Percentiles rank a stretch among this genome's conserved stretches.
Evolutionary conservation across 352 stramenopile species (phyloP).

Genomic region (Vaucheria bursata): DNA sequence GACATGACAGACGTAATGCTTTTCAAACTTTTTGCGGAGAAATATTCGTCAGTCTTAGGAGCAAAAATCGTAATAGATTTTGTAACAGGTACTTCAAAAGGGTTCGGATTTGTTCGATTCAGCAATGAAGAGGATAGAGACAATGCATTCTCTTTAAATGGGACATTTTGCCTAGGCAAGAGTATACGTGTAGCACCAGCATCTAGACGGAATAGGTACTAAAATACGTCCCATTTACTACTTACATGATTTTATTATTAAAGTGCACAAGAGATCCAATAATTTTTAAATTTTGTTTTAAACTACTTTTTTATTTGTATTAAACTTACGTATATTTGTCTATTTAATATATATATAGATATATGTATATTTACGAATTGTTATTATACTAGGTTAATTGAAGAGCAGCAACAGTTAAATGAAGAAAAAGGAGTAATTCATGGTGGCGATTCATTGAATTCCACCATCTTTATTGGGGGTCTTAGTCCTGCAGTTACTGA

Average conservation of each 20-base stretch:
- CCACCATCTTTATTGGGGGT: constrained; percentile 79
- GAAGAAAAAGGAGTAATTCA: constrained; percentile 49
- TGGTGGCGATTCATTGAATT: constrained; percentile 55
- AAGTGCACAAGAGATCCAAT: neutral
- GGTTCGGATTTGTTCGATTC: constrained; percentile 82
- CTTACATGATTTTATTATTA: neutral
- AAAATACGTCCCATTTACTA: constrained; percentile 40
- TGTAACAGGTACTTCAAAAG: constrained; percentile 71
- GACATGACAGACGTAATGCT: constrained; percentile 76
- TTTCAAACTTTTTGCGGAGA: constrained; percentile 64
- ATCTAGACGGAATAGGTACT: constrained; percentile 65
- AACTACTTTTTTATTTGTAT: neutral
- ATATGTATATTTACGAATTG: neutral
- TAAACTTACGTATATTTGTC: neutral
- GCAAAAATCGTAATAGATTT: constrained; percentile 79
- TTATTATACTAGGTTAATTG: neutral
- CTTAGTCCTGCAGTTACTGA: constrained; percentile 69
- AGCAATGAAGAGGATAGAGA: constrained; percentile 71
- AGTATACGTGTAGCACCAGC: constrained; percentile 76
- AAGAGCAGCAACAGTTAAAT: constrained; percentile 49
- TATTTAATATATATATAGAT: neutral
- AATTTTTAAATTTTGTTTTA: neutral
- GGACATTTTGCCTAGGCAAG: constrained; percentile 69
- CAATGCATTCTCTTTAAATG: constrained; percentile 74
- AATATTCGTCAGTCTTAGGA: constrained; percentile 67